These are phyloP conservation scores for Penicillium maclennaniae DNA, from an alignment of 495 filamentous ascomycete genomes.

Conservation along the genomic window DNA sequence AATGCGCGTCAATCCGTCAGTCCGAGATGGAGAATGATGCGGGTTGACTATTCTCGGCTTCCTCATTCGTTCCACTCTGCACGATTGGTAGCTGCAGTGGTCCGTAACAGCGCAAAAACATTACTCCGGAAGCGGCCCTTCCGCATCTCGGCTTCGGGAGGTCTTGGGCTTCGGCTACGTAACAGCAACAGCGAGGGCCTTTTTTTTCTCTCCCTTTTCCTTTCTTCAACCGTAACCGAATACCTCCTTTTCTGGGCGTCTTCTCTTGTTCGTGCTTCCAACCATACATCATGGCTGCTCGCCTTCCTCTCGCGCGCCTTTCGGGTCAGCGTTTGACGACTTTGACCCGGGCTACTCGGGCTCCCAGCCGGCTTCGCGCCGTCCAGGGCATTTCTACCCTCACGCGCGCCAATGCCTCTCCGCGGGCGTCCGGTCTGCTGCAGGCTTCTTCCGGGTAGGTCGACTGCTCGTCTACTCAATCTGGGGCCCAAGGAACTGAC, in stretches of 20 bases:
- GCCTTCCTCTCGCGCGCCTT: conserved; percentile 38
- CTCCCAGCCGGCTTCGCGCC: conserved; percentile 21
- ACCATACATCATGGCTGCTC: conserved; percentile 39
- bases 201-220: conserved; percentile 8
- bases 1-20: conserved; percentile 7
- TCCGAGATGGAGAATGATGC: conserved; percentile 9
- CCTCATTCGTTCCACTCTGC: conserved; percentile 30
- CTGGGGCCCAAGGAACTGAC: conserved; percentile 10
- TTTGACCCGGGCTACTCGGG: conserved; percentile 28
- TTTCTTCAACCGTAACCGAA: conserved; percentile 4
- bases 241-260: background rate
- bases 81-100: conserved; percentile 11
- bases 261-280: background rate
- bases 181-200: conserved; percentile 16
- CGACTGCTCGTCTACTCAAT: background rate
- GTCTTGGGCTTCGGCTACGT: conserved; percentile 25
- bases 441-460: conserved; percentile 31
- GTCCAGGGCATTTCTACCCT: conserved; percentile 25
- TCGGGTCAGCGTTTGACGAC: conserved; percentile 32
- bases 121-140: conserved; percentile 32
- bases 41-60: conserved; percentile 28
- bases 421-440: conserved; percentile 27
- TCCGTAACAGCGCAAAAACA: conserved; percentile 36
- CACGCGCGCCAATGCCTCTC: conserved; percentile 18
- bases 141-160: conserved; percentile 23